Evolutionary conservation across 306 rosid genomes (phyloP), one percentile per base, ranked within the genome.

Genomic region (Cucumis melo): DNA sequence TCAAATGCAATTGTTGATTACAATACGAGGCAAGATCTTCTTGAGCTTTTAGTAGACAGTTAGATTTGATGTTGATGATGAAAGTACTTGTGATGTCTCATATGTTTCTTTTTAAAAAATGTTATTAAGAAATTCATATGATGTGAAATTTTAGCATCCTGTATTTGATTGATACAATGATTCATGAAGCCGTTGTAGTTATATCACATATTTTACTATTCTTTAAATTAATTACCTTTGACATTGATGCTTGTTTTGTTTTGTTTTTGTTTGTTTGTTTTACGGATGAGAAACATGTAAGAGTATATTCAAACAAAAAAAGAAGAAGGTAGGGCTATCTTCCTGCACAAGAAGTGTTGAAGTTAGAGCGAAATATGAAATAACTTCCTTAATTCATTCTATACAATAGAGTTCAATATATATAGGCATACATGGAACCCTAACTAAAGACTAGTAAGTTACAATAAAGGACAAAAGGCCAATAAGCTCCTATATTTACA

Each of bases 1-100:
- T 83, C 89, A 78, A 94, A 94, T 75, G 81, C 84, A 64, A 94
- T 94, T 46, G 66, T 12, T 66, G 96, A 94, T 81, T 92, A 94
- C 86, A 92, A 92, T 78, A 94, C 99, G 81, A 92, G 99, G 99
- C 90, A 84, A 48, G 42, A 53, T 83, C 24, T 78, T 38, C 53
- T 23, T 76, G 73, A 77, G 73, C 20, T 62, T 62, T 42, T 62
- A 42, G 66, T 29, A 42, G 32, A 41, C 58, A 71, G 16, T 24
- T 27, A 27, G 59, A 57, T 5, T 71, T n/a, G 39, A 11, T 20
- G 8, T 41, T 16, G 54, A 39, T 41, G 34, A 67, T 39, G 73
- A n/a, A 66, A 36, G n/a, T 42, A 15, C 21, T 14, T 62, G 16
- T 60, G 39, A 60, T 34, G n/a, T 63, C 70, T 63, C 70, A 32